Evolutionary conservation across 805 yeast genomes (phyloP).

Genomic region (Schwanniomyces yamadae): DNA sequence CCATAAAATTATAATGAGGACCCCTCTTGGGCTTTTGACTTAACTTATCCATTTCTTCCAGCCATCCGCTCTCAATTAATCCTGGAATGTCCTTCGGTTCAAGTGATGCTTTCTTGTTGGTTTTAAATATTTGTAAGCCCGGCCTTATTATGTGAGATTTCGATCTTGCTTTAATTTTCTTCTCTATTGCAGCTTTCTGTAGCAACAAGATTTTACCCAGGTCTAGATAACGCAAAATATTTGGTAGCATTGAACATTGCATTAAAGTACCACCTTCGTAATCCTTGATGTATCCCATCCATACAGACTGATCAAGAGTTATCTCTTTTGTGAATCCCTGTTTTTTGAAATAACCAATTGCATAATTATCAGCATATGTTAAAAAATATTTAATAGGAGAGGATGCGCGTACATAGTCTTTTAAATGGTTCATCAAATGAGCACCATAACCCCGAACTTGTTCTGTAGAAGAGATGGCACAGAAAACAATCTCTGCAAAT

Average conservation of each 20-base stretch:
- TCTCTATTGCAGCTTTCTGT: slow-evolving; percentile 88
- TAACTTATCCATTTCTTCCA: slow-evolving; percentile 94
- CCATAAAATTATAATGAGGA: slow-evolving; percentile 93
- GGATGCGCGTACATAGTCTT: slow-evolving; percentile 90
- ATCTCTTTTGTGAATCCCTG: slow-evolving; percentile 98
- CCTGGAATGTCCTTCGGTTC: slow-evolving; percentile 89
- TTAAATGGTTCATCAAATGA: slow-evolving; percentile 94
- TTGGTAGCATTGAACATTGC: slow-evolving; percentile 95
- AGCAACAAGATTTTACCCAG: slow-evolving; percentile 79
- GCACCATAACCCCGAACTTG: slow-evolving; percentile 99
- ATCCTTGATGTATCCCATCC: slow-evolving; percentile 99
- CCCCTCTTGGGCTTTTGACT: slow-evolving; percentile 94
- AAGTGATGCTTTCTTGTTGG: slow-evolving; percentile 43
- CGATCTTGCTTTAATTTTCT: slow-evolving; percentile 77
- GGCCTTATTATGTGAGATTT: slow-evolving; percentile 78
- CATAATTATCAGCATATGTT: slow-evolving; percentile 98
- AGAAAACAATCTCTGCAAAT: slow-evolving; percentile 97
- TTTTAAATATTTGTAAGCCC: slow-evolving; percentile 72
- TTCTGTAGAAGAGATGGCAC: slow-evolving; percentile 96
- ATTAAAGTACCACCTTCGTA: slow-evolving; percentile 98
- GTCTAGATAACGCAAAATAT: slow-evolving; percentile 78
- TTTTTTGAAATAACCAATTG: slow-evolving; percentile 96
- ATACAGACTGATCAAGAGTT: slow-evolving; percentile 74
- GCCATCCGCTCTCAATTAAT: slow-evolving; percentile 92
- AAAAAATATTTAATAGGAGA: slow-evolving; percentile 81